Evolutionary conservation across 345 rosid species (phyloP).

Genomic region (Salix koriyanagi): DNA sequence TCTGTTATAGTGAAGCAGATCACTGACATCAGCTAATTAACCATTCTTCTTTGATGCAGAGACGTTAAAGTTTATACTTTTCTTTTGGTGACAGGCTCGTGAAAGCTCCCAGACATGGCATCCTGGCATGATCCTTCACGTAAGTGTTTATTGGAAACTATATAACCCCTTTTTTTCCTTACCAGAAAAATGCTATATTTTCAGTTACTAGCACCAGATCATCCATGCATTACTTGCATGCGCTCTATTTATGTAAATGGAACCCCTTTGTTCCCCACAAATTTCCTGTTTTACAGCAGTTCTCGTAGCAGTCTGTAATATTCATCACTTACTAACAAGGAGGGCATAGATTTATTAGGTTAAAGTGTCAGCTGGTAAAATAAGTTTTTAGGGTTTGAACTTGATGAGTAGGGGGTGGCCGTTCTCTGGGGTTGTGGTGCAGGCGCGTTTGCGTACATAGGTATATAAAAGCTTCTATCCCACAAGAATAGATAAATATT

Average conservation of each 20-base stretch:
- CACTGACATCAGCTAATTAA: background rate
- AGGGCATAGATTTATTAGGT: background rate
- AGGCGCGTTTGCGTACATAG: background rate
- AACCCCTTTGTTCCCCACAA: background rate
- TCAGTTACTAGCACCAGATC: background rate
- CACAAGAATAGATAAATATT: background rate
- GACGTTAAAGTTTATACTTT: background rate
- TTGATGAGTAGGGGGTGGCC: too few relatives aligned
- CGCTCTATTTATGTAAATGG: background rate
- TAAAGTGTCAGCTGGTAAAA: background rate
- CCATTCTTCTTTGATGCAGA: background rate
- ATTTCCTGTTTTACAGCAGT: background rate
- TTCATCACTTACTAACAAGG: background rate
- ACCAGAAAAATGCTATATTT: background rate
- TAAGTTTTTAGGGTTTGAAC: background rate
- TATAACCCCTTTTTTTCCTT: background rate
- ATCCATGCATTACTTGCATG: background rate
- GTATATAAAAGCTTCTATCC: background rate
- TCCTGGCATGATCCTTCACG: background rate
- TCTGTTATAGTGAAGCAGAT: slow-evolving; percentile 1
- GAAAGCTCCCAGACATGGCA: background rate
- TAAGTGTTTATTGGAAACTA: background rate
- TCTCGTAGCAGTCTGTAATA: too few relatives aligned
- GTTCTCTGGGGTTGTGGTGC: background rate
- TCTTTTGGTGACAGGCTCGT: background rate